phyloP scores from a whole-genome alignment of 2,329 filamentous ascomycete genomes.

The Decorospora gaudefroyi region DNA sequence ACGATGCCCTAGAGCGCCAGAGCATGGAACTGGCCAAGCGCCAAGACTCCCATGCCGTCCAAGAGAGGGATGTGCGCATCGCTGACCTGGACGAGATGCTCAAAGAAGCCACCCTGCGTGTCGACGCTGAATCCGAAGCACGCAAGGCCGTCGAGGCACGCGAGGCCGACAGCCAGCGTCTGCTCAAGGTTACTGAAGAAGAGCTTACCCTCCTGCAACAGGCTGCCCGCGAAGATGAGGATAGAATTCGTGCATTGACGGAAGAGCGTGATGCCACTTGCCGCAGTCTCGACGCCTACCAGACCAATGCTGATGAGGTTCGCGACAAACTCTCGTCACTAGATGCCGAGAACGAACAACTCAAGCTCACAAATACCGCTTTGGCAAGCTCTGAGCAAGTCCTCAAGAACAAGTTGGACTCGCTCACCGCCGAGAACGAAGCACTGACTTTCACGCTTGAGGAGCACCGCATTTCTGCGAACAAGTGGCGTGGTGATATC shows the following conservation, averaged over 20 bases:
- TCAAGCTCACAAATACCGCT: conserved; percentile 52
- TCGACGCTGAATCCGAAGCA: conserved; percentile 50
- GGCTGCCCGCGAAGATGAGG: conserved; percentile 50
- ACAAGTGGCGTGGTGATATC: conserved; percentile 63
- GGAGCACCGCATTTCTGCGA: conserved; percentile 65
- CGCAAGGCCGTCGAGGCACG: conserved; percentile 51
- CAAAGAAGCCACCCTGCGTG: conserved; percentile 39
- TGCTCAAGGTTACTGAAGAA: conserved; percentile 56
- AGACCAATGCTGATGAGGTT: conserved; percentile 51
- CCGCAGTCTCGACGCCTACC: conserved; percentile 46
- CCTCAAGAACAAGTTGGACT: conserved; percentile 57
- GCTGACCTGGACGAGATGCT: conserved; percentile 44
- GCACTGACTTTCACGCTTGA: conserved; percentile 64
- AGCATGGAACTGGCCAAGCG: conserved; percentile 36
- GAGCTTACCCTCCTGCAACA: conserved; percentile 54
- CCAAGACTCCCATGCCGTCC: conserved; percentile 36
- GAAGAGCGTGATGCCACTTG: conserved; percentile 51
- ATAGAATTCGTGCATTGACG: conserved; percentile 49
- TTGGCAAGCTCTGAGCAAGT: conserved; percentile 49
- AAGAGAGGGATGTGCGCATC: conserved; percentile 43
- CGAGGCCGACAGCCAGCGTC: conserved; percentile 51
- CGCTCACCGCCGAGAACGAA: conserved; percentile 63
- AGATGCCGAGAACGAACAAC: conserved; percentile 61
- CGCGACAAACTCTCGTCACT: conserved; percentile 58
- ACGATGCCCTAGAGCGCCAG: conserved; percentile 46